Evolutionary conservation across 345 rosid genomes (phyloP), one percentile per base, ranked within the genome.

Genomic region (Brassica nigra): DNA sequence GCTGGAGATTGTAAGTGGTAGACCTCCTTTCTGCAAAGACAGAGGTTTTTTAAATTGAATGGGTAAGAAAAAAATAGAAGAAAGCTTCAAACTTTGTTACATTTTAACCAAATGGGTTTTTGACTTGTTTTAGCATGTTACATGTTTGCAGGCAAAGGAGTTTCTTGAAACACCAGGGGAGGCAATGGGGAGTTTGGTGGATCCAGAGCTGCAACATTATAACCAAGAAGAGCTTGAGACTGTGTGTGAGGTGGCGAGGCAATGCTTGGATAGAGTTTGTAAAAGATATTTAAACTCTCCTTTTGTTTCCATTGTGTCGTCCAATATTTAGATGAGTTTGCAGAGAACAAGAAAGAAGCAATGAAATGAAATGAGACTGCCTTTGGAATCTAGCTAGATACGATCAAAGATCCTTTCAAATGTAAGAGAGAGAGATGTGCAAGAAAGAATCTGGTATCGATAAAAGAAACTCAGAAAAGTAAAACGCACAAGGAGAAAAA

Each of bases 171-270:
- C 81, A 34, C 95, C 97, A 14, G 98, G 27, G 27, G 27, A 91
- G 77, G 90, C 78, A 65, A 89, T 93, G 95, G 80, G 88, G 7
- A 82, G 87, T 66, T 81, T 95, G 66, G 92, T 93, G 77, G 99
- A 95, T 84, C 99, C 99, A 0, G 92, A 89, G 85, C 76, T 95
- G 80, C 90, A 95, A 47, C 91, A 91, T 82, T 95, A 90, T 79
- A 80, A 75, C 73, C 83, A 78, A 6, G 92, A 90, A 33, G 99
- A 95, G 77, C 97, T 95, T 27, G 83, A 89, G 70, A 87, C 86
- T 0, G 83, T 95, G 18, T 93, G 98, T 8, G 93, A 93, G 86
- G 97, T 88, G 47, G 90, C 89, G 10, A 93, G 47, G 71, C 88
- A 86, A 9, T 90, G 98, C 84, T 82, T 93, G 66, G 62, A 86